Percentiles rank a stretch among this genome's conserved stretches.
Evolutionary conservation across 805 yeast species (phyloP).

Genomic region (Yarrowia sp.): DNA sequence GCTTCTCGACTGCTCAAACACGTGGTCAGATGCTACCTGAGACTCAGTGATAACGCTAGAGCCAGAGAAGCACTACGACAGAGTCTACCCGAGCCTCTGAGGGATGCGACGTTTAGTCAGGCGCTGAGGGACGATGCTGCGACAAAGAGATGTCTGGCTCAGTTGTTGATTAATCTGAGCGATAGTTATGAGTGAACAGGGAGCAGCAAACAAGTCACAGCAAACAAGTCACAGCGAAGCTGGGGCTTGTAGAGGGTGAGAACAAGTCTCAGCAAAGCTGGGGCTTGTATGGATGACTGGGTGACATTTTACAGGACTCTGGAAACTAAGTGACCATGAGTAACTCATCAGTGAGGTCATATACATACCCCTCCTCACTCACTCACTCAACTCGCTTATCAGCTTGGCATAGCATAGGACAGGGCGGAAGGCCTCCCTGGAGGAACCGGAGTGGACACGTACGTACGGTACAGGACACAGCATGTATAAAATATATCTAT

Average conservation of each 20-base stretch:
- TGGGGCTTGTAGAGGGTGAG: not conserved
- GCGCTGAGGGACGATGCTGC: constrained; percentile 85
- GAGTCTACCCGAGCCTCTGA: constrained; percentile 83
- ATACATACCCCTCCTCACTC: too few relatives aligned
- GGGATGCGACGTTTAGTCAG: constrained; percentile 82
- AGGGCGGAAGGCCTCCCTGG: too few relatives aligned
- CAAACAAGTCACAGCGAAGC: not conserved
- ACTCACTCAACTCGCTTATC: too few relatives aligned
- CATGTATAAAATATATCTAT: too few relatives aligned
- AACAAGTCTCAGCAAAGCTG: too few relatives aligned
- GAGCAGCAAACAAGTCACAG: constrained; percentile 16
- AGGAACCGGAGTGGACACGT: too few relatives aligned
- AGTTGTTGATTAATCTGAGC: constrained; percentile 71
- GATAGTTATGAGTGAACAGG: constrained; percentile 52
- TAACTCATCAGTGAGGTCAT: too few relatives aligned
- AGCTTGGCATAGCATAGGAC: too few relatives aligned
- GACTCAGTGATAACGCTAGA: constrained; percentile 87
- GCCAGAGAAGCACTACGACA: constrained; percentile 87
- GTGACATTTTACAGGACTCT: too few relatives aligned
- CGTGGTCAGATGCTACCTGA: constrained; percentile 89
- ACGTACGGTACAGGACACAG: too few relatives aligned
- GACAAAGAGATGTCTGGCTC: constrained; percentile 85
- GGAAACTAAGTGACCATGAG: too few relatives aligned
- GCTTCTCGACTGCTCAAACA: constrained; percentile 89
- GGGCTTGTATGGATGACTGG: too few relatives aligned